phyloP scores from a whole-genome alignment of 495 filamentous ascomycete species.

The Penicillium verhagenii region DNA sequence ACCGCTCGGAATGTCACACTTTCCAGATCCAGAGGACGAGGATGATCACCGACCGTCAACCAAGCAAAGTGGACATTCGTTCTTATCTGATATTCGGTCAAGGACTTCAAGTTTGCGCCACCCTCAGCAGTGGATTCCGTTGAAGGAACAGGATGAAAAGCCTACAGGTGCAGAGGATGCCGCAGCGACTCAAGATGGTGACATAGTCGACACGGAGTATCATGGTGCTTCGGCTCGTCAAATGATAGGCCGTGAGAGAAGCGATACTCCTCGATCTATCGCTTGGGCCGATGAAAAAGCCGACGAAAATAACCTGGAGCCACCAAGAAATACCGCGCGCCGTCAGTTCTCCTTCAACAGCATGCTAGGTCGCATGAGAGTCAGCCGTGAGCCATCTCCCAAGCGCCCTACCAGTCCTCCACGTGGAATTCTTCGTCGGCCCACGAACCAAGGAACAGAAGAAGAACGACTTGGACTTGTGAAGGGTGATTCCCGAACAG shows the following conservation, averaged over 20 bases:
- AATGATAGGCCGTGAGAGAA: constrained; percentile 28
- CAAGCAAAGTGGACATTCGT: constrained; percentile 33
- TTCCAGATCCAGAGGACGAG: constrained; percentile 63
- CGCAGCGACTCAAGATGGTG: constrained; percentile 38
- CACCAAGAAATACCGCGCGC: constrained; percentile 36
- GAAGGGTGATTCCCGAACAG: constrained; percentile 58
- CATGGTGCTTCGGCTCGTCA: constrained; percentile 23
- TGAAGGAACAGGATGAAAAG: constrained; percentile 33
- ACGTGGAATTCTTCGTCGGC: constrained; percentile 44
- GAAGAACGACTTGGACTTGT: constrained; percentile 89
- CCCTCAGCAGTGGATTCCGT: constrained; percentile 31
- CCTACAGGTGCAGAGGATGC: not conserved
- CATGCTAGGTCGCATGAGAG: constrained; percentile 59
- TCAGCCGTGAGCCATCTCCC: constrained; percentile 31
- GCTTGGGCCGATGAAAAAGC: constrained; percentile 25
- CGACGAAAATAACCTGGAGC: constrained; percentile 22
- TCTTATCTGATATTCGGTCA: constrained; percentile 61
- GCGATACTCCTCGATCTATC: constrained; percentile 38
- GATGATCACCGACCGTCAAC: constrained; percentile 30
- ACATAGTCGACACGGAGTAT: constrained; percentile 44
- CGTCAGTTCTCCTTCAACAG: constrained; percentile 93
- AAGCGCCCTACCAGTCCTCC: constrained; percentile 27
- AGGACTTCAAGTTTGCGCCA: constrained; percentile 39
- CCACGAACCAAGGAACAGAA: constrained; percentile 64
- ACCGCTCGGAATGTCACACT: constrained; percentile 83